phyloP scores from a whole-genome alignment of 768 basidiomycete genomes.

The Russula abietina region DNA sequence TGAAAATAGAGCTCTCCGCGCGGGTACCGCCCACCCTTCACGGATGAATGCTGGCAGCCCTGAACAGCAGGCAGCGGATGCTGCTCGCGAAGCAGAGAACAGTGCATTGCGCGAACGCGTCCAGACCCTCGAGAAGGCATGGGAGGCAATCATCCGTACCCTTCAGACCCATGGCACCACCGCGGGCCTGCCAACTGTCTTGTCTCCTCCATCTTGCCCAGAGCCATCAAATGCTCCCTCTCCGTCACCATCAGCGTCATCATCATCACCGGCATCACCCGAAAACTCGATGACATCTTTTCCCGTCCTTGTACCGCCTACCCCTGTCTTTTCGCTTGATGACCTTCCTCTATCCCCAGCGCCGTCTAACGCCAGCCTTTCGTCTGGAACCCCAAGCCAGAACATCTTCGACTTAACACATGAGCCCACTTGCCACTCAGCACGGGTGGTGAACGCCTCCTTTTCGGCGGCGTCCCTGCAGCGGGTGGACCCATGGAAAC shows the following conservation, averaged over 20 bases:
- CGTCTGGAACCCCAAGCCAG: slow-evolving; percentile 30
- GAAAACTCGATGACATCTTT: slow-evolving; percentile 33
- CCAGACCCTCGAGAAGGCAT: slow-evolving; percentile 71
- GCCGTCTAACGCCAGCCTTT: slow-evolving; percentile 29
- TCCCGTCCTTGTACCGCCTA: slow-evolving; percentile 31
- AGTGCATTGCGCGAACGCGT: slow-evolving; percentile 70
- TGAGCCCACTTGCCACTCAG: slow-evolving; percentile 91
- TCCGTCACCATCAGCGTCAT: slow-evolving; percentile 22
- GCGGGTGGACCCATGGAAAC: slow-evolving; percentile 65
- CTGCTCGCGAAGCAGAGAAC: slow-evolving; percentile 57
- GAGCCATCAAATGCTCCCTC: slow-evolving; percentile 15
- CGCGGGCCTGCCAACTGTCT: slow-evolving; percentile 36
- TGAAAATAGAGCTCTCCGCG: slow-evolving; percentile 72
- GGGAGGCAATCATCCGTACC: slow-evolving; percentile 75
- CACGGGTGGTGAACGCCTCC: slow-evolving; percentile 90
- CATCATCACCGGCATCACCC: slow-evolving; percentile 27
- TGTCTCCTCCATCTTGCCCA: slow-evolving; percentile 24
- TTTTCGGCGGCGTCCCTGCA: slow-evolving; percentile 76
- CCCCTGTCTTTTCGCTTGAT: slow-evolving; percentile 33
- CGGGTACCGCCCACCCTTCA: slow-evolving; percentile 37
- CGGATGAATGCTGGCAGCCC: slow-evolving; percentile 29
- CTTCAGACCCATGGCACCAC: slow-evolving; percentile 63
- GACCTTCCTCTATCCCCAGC: slow-evolving; percentile 33
- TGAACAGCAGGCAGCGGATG: slow-evolving; percentile 36
- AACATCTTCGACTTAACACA: slow-evolving; percentile 33